Evolutionary conservation across 129 eudicot species (phyloP).

Genomic region (Lactuca saligna): DNA sequence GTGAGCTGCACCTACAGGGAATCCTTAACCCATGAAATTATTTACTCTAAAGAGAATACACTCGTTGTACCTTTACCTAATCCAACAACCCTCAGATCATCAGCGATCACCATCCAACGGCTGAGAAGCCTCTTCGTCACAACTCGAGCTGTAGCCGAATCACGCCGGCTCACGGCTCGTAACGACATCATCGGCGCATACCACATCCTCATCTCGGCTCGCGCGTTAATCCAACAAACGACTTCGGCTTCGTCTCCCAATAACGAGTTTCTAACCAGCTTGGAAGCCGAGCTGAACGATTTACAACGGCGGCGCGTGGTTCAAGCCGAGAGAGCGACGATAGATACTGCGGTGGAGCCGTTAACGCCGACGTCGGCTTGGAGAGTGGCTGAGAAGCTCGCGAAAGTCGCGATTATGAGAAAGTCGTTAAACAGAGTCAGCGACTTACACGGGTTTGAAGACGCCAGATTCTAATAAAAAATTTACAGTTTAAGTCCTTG

Average conservation of each 20-base stretch:
- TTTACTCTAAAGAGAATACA: conserved; percentile 51
- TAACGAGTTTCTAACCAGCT: conserved; percentile 43
- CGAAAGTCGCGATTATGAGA: conserved; percentile 89
- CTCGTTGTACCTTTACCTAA: conserved; percentile 59
- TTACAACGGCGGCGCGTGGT: conserved; percentile 42
- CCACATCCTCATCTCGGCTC: conserved; percentile 63
- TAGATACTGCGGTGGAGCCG: conserved; percentile 50
- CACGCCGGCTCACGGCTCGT: conserved; percentile 45
- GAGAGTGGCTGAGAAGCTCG: conserved; percentile 91
- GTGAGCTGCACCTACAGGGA: conserved; percentile 69
- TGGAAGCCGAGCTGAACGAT: conserved; percentile 68
- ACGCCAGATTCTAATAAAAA: conserved; percentile 69
- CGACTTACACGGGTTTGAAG: conserved; percentile 97
- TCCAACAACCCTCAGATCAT: conserved; percentile 58
- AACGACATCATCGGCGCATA: conserved; percentile 67
- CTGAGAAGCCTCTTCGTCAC: conserved; percentile 54
- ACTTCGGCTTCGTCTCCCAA: conserved; percentile 31
- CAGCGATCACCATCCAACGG: conserved; percentile 57
- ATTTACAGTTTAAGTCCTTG: conserved; percentile 19
- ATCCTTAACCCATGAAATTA: conserved; percentile 60
- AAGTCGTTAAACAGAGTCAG: conserved; percentile 83
- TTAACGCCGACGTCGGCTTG: conserved; percentile 97
- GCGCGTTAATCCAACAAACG: conserved; percentile 50
- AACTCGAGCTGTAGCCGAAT: conserved; percentile 85
- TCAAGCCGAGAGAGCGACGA: conserved; percentile 13